Evolutionary conservation across 345 rosid species (phyloP).

Genomic region (Eutrema yunnanense): DNA sequence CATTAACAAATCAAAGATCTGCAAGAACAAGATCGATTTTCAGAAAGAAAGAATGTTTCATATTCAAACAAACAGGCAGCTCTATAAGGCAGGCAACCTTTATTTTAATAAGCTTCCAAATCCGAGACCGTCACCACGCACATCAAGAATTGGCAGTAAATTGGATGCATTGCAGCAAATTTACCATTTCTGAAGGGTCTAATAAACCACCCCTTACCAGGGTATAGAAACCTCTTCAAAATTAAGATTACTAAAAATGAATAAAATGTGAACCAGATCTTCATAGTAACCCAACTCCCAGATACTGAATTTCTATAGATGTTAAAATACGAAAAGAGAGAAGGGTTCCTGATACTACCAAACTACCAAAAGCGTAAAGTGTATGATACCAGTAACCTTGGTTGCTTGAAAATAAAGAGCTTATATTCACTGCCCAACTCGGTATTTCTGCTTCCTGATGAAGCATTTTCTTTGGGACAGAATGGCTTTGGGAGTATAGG

Average conservation of each 20-base stretch:
- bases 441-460: slow-evolving; percentile 41
- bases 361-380: slow-evolving; percentile 39
- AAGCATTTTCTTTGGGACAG: slow-evolving; percentile 37
- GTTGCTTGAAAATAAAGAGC: slow-evolving; percentile 50
- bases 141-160: slow-evolving; percentile 73
- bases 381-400: slow-evolving; percentile 28
- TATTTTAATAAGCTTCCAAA: slow-evolving; percentile 60
- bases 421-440: slow-evolving; percentile 41
- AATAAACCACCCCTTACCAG: slow-evolving; percentile 87
- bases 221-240: slow-evolving; percentile 41
- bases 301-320: slow-evolving; percentile 43
- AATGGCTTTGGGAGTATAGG: slow-evolving; percentile 29
- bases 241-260: slow-evolving; percentile 32
- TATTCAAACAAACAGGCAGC: slow-evolving; percentile 24
- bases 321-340: slow-evolving; percentile 41
- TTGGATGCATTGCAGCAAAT: slow-evolving; percentile 57
- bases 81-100: slow-evolving; percentile 66
- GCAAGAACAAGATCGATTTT: not conserved
- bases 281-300: slow-evolving; percentile 26
- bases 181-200: slow-evolving; percentile 57
- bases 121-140: slow-evolving; percentile 80
- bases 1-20: slow-evolving; percentile 26
- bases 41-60: not conserved
- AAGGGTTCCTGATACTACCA: slow-evolving; percentile 43
- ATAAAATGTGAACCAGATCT: slow-evolving; percentile 46